Conservation (phyloP, 176 grass and related monocot species). For the Pharus latifolius region DNA sequence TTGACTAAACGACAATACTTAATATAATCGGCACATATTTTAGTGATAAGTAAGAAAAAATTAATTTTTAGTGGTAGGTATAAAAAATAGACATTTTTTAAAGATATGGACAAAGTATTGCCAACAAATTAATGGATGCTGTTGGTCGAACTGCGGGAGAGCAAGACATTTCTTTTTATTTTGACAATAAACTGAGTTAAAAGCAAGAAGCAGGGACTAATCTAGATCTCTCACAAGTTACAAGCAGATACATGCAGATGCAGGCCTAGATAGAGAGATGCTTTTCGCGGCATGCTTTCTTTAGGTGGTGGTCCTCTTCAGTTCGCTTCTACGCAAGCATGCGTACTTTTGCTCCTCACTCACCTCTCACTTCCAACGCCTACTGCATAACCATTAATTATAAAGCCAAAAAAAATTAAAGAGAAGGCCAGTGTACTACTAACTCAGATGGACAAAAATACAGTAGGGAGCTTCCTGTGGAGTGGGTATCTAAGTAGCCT, state of each 20-base stretch:
- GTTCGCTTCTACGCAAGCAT: slow-evolving; percentile 22
- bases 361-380: slow-evolving; percentile 19
- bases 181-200: background rate
- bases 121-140: too few species aligned
- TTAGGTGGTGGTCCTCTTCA: slow-evolving; percentile 34
- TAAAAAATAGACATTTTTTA: too few species aligned
- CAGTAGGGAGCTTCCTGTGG: too few species aligned
- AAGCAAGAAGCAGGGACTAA: background rate
- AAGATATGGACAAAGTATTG: too few species aligned
- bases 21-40: too few species aligned
- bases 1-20: too few species aligned
- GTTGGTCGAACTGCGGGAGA: too few species aligned
- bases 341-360: slow-evolving; percentile 25
- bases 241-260: slow-evolving; percentile 16
- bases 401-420: background rate
- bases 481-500: too few species aligned
- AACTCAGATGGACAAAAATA: background rate
- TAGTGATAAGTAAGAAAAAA: too few species aligned
- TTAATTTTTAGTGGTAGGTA: too few species aligned
- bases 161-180: too few species aligned
- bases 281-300: slow-evolving; percentile 17
- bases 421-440: background rate
- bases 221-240: slow-evolving; percentile 3
- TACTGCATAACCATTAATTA: background rate
- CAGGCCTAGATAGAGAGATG: slow-evolving; percentile 51